phyloP scores from a whole-genome alignment of 805 yeast species.

The Grigorovia jiainica region DNA sequence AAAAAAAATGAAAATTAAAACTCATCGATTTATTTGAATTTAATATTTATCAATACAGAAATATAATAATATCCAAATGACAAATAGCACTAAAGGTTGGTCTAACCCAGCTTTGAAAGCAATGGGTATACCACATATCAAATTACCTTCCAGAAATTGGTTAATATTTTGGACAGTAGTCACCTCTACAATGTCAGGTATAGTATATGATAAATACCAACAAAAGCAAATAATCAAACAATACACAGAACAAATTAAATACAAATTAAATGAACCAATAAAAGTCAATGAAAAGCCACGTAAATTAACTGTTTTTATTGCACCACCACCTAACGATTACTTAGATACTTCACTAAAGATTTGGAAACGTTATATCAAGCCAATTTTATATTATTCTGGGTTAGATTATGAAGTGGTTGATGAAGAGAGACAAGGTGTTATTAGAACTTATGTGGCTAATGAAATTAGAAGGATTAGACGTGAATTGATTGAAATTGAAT shows the following conservation, averaged over 20 bases:
- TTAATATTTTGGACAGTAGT: slow-evolving; percentile 72
- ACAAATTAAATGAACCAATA: slow-evolving; percentile 41
- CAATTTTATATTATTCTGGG: slow-evolving; percentile 74
- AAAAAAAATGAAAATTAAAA: neutral
- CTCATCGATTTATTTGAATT: neutral
- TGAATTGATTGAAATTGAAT: slow-evolving; percentile 23
- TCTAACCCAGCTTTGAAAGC: slow-evolving; percentile 70
- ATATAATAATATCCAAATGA: no score
- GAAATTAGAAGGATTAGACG: slow-evolving; percentile 64
- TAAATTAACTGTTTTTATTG: slow-evolving; percentile 69
- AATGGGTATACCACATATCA: slow-evolving; percentile 72
- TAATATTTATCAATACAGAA: neutral
- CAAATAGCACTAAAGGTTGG: slow-evolving; percentile 3
- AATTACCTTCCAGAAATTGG: slow-evolving; percentile 91
- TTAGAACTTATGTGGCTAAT: slow-evolving; percentile 73
- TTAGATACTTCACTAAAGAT: slow-evolving; percentile 63
- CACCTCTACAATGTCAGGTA: slow-evolving; percentile 61
- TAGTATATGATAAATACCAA: slow-evolving; percentile 66
- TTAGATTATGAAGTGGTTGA: slow-evolving; percentile 71
- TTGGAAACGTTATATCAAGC: slow-evolving; percentile 75
- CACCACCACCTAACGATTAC: slow-evolving; percentile 96
- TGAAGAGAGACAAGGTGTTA: slow-evolving; percentile 82
- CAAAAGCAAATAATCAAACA: slow-evolving; percentile 55
- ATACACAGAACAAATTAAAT: slow-evolving; percentile 55
- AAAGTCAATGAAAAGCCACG: slow-evolving; percentile 51